Evolutionary conservation across 148 eudicot genomes (phyloP).

Genomic region (Rhododendron kiyosumense): DNA sequence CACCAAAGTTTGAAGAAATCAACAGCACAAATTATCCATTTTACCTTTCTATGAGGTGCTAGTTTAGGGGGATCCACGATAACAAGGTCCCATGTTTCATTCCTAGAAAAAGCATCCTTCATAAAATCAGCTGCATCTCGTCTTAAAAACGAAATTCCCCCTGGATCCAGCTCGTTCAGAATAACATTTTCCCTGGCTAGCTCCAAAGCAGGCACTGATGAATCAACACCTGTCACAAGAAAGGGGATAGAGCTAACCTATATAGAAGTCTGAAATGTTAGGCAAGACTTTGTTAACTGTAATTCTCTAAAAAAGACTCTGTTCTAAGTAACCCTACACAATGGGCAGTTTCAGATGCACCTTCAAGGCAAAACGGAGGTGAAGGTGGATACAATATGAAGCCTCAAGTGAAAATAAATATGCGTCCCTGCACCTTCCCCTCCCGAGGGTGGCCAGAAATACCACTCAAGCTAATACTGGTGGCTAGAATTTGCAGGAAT

Average conservation of each 20-base stretch:
- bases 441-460: not conserved
- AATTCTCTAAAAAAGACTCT: not conserved
- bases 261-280: not conserved
- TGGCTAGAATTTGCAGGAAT: not conserved
- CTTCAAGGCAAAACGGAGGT: conserved; percentile 5
- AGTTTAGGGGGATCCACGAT: conserved; percentile 88
- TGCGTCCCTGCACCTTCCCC: not conserved
- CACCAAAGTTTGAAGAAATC: not conserved
- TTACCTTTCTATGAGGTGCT: conserved; percentile 84
- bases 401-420: not conserved
- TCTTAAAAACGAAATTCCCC: conserved; percentile 55
- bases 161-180: conserved; percentile 62
- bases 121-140: conserved; percentile 75
- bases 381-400: not conserved
- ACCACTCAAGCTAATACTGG: not conserved
- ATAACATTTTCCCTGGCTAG: conserved; percentile 67
- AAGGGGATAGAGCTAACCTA: not conserved
- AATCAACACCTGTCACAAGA: conserved; percentile 60
- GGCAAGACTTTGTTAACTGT: not conserved
- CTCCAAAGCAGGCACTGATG: conserved; percentile 77
- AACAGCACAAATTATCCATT: not conserved
- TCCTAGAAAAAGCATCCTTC: conserved; percentile 72
- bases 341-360: not conserved
- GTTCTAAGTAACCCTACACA: conserved; percentile 1
- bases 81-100: conserved; percentile 82